Conservation (phyloP, 225 moss, liverwort and hornwort species). For the Asterella californica region DNA sequence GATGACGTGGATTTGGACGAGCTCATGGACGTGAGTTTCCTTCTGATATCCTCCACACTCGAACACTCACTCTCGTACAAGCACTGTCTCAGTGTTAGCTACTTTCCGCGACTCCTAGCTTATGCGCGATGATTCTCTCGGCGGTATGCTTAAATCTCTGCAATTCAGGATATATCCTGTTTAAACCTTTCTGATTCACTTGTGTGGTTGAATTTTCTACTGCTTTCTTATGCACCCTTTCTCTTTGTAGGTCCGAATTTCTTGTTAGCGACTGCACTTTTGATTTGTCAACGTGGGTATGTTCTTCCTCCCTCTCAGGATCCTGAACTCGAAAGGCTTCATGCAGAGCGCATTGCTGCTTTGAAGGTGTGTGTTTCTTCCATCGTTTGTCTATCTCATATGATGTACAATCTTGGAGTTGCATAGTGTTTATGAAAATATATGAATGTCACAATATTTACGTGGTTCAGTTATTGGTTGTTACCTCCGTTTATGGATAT, state of each 20-base stretch:
- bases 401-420: neutral
- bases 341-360: conserved; percentile 72
- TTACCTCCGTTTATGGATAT: no score
- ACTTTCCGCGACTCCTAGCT: neutral
- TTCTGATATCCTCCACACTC: neutral
- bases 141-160: neutral
- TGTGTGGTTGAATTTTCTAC: no score
- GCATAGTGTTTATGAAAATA: neutral
- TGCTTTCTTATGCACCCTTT: neutral
- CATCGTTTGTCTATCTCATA: neutral
- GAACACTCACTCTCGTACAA: neutral
- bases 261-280: neutral
- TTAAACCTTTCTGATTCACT: neutral
- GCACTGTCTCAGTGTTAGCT: neutral
- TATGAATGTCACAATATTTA: no score
- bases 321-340: conserved; percentile 88
- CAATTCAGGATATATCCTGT: neutral
- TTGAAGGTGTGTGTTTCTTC: conserved; percentile 54
- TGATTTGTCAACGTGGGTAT: neutral
- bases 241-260: neutral
- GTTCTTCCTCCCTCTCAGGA: conserved; percentile 46
- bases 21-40: conserved; percentile 72
- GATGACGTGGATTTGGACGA: conserved; percentile 90
- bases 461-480: no score
- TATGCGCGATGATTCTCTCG: neutral